Evolutionary conservation across 2,329 filamentous ascomycete species (phyloP).

Genomic region (Harringtonia lauricola): DNA sequence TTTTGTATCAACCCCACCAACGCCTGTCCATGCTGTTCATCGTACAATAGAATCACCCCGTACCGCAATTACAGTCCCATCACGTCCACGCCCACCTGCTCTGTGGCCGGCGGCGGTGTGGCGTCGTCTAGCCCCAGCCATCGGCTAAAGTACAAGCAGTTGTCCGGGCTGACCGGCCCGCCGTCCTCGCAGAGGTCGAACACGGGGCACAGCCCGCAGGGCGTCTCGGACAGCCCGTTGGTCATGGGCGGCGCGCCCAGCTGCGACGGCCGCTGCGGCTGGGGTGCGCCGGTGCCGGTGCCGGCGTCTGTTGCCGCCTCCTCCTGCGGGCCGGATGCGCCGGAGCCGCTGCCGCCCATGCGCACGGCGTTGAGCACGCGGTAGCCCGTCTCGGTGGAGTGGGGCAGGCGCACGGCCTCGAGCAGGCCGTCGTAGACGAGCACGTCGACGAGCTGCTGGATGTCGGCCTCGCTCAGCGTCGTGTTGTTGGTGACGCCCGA

Average conservation of each 20-base stretch:
- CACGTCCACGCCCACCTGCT: no score
- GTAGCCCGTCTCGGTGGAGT: conserved; percentile 35
- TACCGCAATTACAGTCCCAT: no score
- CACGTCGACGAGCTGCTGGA: conserved; percentile 78
- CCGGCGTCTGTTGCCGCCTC: no score
- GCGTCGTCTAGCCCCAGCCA: conserved; percentile 55
- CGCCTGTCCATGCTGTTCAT: no score
- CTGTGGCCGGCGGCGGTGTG: conserved; percentile 16
- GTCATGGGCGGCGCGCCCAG: conserved; percentile 29
- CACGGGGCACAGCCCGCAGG: conserved; percentile 85
- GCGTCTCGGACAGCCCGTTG: conserved; percentile 78
- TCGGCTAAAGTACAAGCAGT: conserved; percentile 81
- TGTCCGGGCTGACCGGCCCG: conserved; percentile 79
- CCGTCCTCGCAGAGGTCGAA: conserved; percentile 88
- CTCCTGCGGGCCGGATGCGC: no score
- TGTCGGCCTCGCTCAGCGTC: conserved; percentile 59
- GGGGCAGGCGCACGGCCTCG: conserved; percentile 43
- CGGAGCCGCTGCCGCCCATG: conserved; percentile 17
- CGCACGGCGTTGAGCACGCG: conserved; percentile 38
- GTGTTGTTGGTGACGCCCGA: conserved; percentile 63
- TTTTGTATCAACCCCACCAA: background rate
- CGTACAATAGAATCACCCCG: no score
- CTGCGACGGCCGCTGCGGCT: conserved; percentile 9
- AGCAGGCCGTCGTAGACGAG: conserved; percentile 81
- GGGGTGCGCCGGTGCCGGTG: conserved; percentile 2